Percentiles rank a stretch among this genome's conserved stretches.
These are phyloP conservation scores for Gyrodon lividus DNA, from an alignment of 768 basidiomycete genomes.

Conservation along the genomic window DNA sequence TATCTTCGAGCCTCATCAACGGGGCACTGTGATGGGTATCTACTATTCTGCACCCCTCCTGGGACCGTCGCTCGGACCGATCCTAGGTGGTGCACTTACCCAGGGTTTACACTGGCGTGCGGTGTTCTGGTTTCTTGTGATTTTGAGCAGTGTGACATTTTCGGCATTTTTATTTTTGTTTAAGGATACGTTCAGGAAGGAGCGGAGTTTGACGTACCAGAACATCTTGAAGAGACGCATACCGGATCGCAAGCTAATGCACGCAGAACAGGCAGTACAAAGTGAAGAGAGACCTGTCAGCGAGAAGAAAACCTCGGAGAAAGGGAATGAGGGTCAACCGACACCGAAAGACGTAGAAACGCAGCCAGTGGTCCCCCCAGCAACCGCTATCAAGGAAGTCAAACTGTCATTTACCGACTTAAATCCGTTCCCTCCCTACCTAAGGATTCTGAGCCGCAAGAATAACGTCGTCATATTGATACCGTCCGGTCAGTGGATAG, in stretches of 20 bases:
- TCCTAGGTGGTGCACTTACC: slow-evolving; percentile 70
- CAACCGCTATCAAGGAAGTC: slow-evolving; percentile 33
- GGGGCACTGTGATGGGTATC: slow-evolving; percentile 79
- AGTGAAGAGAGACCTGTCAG: slow-evolving; percentile 7
- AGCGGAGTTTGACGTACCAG: slow-evolving; percentile 82
- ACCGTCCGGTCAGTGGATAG: slow-evolving; percentile 27
- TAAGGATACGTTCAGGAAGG: slow-evolving; percentile 80
- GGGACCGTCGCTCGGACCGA: slow-evolving; percentile 66
- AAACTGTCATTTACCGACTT: slow-evolving; percentile 66
- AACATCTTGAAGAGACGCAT: slow-evolving; percentile 50
- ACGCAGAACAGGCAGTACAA: slow-evolving; percentile 12
- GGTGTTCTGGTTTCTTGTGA: slow-evolving; percentile 81
- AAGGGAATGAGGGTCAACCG: background rate
- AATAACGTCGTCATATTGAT: slow-evolving; percentile 68
- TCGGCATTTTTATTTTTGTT: slow-evolving; percentile 67
- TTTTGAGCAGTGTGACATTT: slow-evolving; percentile 55
- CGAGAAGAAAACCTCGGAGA: slow-evolving; percentile 7
- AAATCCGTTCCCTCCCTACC: slow-evolving; percentile 68
- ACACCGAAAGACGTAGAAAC: slow-evolving; percentile 27
- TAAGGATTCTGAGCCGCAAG: slow-evolving; percentile 52
- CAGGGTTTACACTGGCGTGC: slow-evolving; percentile 75
- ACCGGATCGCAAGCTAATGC: slow-evolving; percentile 17
- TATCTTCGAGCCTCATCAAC: slow-evolving; percentile 70
- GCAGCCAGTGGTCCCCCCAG: slow-evolving; percentile 10
- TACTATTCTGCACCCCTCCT: slow-evolving; percentile 81